These are phyloP conservation scores for Vigna hirtella DNA, from an alignment of 306 rosid species.

Conservation along the genomic window DNA sequence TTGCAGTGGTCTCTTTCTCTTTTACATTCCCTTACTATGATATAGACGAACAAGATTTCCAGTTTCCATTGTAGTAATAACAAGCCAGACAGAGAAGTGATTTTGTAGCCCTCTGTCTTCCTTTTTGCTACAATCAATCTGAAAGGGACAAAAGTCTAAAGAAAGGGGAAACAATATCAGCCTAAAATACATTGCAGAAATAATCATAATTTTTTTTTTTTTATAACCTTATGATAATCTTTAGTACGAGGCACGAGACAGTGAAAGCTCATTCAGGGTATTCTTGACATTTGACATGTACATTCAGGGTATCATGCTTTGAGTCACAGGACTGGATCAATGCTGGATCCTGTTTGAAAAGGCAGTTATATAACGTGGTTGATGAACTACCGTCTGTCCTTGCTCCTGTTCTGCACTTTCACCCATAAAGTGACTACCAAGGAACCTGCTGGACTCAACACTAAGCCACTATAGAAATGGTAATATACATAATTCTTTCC, in stretches of 20 bases:
- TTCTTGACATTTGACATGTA: constrained; percentile 26
- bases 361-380: constrained; percentile 6
- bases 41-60: too few relatives aligned
- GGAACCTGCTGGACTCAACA: constrained; percentile 6
- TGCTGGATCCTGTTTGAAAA: constrained; percentile 4
- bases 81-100: background rate
- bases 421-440: background rate
- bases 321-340: background rate
- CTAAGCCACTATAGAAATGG: constrained; percentile 12
- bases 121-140: constrained; percentile 9
- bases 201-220: background rate
- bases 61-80: background rate
- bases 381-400: background rate
- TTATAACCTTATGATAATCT: background rate
- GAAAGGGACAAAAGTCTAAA: constrained; percentile 1
- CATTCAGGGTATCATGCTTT: constrained; percentile 7
- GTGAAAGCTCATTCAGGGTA: constrained; percentile 8
- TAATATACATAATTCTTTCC: constrained; percentile 5
- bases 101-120: constrained; percentile 23
- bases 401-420: constrained; percentile 31
- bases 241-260: background rate
- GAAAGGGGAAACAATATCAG: background rate
- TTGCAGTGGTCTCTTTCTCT: background rate
- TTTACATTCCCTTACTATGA: background rate
- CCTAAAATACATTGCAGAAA: constrained; percentile 9